Conservation (phyloP, 257 asterid species). For the Agastache rugosa region DNA sequence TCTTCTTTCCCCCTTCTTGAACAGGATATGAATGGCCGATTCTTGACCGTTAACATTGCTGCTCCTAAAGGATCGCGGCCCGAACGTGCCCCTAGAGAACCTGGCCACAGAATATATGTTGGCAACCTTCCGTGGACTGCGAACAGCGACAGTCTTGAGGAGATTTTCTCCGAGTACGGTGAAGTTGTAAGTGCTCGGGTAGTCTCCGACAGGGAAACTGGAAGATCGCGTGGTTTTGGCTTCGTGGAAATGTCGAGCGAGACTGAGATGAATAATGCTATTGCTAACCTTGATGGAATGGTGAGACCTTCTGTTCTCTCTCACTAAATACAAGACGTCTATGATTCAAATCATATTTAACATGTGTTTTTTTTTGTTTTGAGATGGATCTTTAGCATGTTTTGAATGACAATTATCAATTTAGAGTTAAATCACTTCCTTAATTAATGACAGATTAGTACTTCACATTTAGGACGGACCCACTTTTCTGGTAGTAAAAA, state of each 20-base stretch:
- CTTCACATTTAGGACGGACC: neutral
- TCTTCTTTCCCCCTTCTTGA: conserved; percentile 17
- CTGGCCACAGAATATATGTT: conserved; percentile 69
- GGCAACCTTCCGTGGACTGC: conserved; percentile 92
- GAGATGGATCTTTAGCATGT: too few species aligned
- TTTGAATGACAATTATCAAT: neutral
- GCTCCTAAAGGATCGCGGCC: conserved; percentile 81
- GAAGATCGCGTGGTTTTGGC: conserved; percentile 96
- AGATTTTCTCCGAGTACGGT: conserved; percentile 82
- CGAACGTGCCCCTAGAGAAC: conserved; percentile 68
- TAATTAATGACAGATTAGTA: neutral
- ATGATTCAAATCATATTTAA: neutral
- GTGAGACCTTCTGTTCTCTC: conserved; percentile 41
- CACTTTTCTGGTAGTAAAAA: too few species aligned
- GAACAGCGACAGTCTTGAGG: conserved; percentile 69
- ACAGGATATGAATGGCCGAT: conserved; percentile 79
- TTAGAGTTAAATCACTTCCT: neutral
- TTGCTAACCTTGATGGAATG: conserved; percentile 88
- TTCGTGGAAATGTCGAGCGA: conserved; percentile 81
- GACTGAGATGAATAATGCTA: conserved; percentile 85
- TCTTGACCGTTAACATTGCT: conserved; percentile 79
- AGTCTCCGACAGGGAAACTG: conserved; percentile 74
- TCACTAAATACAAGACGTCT: neutral
- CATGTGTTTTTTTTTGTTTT: neutral
- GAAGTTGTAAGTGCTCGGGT: conserved; percentile 80